Base-by-base conservation (phyloP, 164 flowering plant genomes). In the Vitis amurensis region DNA sequence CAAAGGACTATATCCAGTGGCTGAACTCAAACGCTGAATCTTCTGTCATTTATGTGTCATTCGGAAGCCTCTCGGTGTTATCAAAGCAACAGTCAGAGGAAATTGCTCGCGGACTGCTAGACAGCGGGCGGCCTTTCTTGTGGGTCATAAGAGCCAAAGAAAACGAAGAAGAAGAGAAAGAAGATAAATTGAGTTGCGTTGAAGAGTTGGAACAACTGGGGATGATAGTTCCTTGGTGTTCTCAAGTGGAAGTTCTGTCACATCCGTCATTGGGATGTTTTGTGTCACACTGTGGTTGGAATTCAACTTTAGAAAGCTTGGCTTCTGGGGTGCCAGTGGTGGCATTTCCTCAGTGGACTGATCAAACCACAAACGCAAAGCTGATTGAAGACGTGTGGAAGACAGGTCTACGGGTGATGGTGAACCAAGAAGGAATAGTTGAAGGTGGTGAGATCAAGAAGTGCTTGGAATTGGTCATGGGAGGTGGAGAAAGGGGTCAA, bases 251-350 rank as follows among this genome's bases (percentile, higher is more conserved):
- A 64, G 87, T 86, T 11, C 64, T 84, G 16, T 56, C 66, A 0
- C 82, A 84, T 59, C 64, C 64, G 7, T 70, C 87, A n/a, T 23
- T 82, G 50, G 87, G 87, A 2, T 82, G 85, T 50, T 81, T 84
- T 49, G 65, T 84, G 71, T 77, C 74, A 9, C 86, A 83, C 49
- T 81, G 86, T 31, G 86, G 86, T 31, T 83, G 84, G 84, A 83
- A 84, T 59, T 84, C 87, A 49, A 67, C 82, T 11, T 12, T 80
- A 52, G 85, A 84, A 69, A 72, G 82, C 31, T 5, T 84, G 23
- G 70, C 55, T 1, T 69, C 49, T 13, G 87, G 85, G 14, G 78
- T 84, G 2, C 87, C 85, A 11, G 31, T 82, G 73, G 85, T 84
- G 73, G 81, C 72, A 13, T 73, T 79, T 59, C 85, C 87, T 0